Evolutionary conservation across 2,329 filamentous ascomycete genomes (phyloP).

Genomic region (Penicillium sp.): DNA sequence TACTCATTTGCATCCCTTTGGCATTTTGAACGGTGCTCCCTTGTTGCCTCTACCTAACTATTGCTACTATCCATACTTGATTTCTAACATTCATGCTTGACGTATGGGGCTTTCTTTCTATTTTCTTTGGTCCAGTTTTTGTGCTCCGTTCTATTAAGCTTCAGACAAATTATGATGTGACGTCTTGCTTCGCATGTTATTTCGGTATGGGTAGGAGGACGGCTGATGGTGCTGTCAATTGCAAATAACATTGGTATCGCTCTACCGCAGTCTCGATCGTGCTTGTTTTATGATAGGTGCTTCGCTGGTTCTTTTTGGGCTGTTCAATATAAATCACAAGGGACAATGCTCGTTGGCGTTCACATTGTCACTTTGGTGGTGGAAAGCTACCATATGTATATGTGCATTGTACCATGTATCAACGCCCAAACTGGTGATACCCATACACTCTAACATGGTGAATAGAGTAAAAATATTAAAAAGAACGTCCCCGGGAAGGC

Average conservation of each 20-base stretch:
- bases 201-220: neutral
- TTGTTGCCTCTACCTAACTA: neutral
- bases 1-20: neutral
- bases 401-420: too few relatives aligned
- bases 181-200: neutral
- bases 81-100: too few relatives aligned
- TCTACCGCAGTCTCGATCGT: neutral
- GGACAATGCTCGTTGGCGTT: too few relatives aligned
- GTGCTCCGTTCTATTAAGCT: neutral
- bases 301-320: too few relatives aligned
- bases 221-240: neutral
- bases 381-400: too few relatives aligned
- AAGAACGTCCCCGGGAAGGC: constrained; percentile 39
- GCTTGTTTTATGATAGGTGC: too few relatives aligned
- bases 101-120: too few relatives aligned
- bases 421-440: neutral
- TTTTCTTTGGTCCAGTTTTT: too few relatives aligned
- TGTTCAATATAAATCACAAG: too few relatives aligned
- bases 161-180: neutral
- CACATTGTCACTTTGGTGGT: too few relatives aligned
- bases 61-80: too few relatives aligned
- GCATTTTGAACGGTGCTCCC: neutral
- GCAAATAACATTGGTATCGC: neutral
- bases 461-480: neutral
- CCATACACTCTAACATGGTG: neutral